phyloP scores from a whole-genome alignment of 2,329 filamentous ascomycete species.

The Scedosporium apiospermum region DNA sequence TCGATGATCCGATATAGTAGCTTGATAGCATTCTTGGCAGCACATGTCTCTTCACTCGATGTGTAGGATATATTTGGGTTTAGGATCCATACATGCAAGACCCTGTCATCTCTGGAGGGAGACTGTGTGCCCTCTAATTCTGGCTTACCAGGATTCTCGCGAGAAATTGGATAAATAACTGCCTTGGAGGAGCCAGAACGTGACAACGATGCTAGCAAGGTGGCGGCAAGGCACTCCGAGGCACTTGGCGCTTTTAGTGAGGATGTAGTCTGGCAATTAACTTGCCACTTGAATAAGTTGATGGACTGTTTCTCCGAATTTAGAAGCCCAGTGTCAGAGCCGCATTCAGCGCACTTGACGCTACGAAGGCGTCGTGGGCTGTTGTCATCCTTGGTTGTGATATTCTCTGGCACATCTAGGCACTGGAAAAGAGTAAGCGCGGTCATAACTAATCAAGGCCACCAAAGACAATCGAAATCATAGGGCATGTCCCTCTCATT shows the following conservation, averaged over 20 bases:
- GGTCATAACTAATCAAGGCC: not conserved
- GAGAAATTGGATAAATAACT: conserved; percentile 31
- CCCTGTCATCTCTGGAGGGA: not conserved
- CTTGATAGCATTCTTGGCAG: conserved; percentile 35
- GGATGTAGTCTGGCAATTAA: conserved; percentile 27
- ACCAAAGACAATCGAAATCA: not conserved
- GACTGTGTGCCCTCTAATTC: not conserved
- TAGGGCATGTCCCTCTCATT: conserved; percentile 34
- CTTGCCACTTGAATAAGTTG: conserved; percentile 49
- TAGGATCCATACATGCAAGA: conserved; percentile 45
- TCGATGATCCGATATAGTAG: conserved; percentile 38
- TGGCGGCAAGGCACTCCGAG: conserved; percentile 42
- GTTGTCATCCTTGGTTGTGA: not conserved
- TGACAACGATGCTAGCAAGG: conserved; percentile 41
- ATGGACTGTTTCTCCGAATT: conserved; percentile 34
- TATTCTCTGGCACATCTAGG: conserved; percentile 18
- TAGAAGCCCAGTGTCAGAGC: conserved; percentile 35
- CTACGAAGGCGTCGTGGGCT: conserved; percentile 1
- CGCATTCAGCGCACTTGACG: conserved; percentile 37
- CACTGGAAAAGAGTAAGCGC: conserved; percentile 21
- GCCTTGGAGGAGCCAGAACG: conserved; percentile 50
- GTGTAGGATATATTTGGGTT: conserved; percentile 46
- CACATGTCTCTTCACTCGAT: conserved; percentile 22
- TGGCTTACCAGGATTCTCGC: conserved; percentile 10
- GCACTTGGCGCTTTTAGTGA: conserved; percentile 25